Evolutionary conservation across 164 flowering plant genomes (phyloP).

Genomic region (Macadamia tetraphylla): DNA sequence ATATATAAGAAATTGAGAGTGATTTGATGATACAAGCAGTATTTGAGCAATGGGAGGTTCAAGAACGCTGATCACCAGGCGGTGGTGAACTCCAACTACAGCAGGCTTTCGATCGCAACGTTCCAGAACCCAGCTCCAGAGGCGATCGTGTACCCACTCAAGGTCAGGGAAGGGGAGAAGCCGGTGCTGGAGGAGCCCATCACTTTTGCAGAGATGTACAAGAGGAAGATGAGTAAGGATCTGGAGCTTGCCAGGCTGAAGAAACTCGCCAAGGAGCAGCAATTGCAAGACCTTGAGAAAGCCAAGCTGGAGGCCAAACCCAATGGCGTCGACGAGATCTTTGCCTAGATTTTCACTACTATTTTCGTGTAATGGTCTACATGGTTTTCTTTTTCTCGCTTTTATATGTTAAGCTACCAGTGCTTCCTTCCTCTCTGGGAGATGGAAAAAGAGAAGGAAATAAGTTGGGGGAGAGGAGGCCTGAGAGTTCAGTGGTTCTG

Average conservation of each 20-base stretch:
- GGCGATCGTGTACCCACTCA: slow-evolving; percentile 63
- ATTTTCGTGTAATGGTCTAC: too few species aligned
- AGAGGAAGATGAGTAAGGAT: slow-evolving; percentile 72
- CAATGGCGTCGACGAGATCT: slow-evolving; percentile 22
- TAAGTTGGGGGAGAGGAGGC: too few species aligned
- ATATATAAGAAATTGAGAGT: neutral
- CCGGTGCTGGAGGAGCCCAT: slow-evolving; percentile 58
- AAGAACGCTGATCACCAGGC: slow-evolving; percentile 91
- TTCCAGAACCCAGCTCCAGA: slow-evolving; percentile 89
- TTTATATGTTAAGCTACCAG: too few species aligned
- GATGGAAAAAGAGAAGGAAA: too few species aligned
- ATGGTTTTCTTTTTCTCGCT: too few species aligned
- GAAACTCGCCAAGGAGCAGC: slow-evolving; percentile 63
- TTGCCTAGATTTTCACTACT: slow-evolving; percentile 26
- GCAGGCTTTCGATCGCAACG: slow-evolving; percentile 75
- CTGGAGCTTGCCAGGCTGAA: slow-evolving; percentile 68
- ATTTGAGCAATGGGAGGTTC: slow-evolving; percentile 88
- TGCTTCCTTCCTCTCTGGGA: too few species aligned
- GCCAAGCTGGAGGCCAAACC: slow-evolving; percentile 32
- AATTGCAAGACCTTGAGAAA: slow-evolving; percentile 25
- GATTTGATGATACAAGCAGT: slow-evolving; percentile 27
- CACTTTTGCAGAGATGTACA: slow-evolving; percentile 76
- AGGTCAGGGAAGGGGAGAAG: slow-evolving; percentile 65
- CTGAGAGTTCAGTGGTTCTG: too few species aligned
- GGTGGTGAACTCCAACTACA: slow-evolving; percentile 73